Evolutionary conservation across 2,329 filamentous ascomycete species (phyloP).

Genomic region (Hymenoscyphus scutula): DNA sequence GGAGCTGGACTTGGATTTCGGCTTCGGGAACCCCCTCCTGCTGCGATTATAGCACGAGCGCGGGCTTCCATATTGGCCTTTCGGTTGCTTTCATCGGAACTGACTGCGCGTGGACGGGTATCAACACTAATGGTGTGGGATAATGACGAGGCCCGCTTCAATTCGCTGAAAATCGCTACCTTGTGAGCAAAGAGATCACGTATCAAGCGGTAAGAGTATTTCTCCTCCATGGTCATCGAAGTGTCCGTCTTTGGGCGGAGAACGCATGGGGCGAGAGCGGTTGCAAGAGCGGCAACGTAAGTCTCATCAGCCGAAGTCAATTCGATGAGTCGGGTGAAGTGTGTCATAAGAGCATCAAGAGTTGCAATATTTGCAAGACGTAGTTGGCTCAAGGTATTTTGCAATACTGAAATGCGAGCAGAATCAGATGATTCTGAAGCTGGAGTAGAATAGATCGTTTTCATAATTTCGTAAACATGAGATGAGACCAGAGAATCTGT

Average conservation of each 20-base stretch:
- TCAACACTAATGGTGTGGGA: conserved; percentile 62
- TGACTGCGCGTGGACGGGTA: conserved; percentile 74
- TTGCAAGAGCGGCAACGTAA: conserved; percentile 74
- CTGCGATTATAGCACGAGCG: conserved; percentile 70
- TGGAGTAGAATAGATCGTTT: conserved; percentile 89
- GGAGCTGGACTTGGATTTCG: conserved; percentile 73
- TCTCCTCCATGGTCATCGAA: conserved; percentile 92
- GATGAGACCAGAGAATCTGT: conserved; percentile 96
- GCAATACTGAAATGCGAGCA: conserved; percentile 82
- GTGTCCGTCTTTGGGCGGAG: conserved; percentile 84
- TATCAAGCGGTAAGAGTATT: conserved; percentile 84
- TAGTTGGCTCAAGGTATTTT: conserved; percentile 92
- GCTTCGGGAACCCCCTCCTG: conserved; percentile 55
- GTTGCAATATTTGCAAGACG: conserved; percentile 97
- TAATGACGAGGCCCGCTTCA: conserved; percentile 82
- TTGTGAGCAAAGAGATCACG: conserved; percentile 93
- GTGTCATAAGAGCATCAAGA: conserved; percentile 96
- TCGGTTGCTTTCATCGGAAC: conserved; percentile 92
- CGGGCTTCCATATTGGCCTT: conserved; percentile 93
- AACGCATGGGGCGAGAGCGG: conserved; percentile 77
- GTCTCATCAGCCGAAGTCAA: conserved; percentile 91
- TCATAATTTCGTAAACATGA: conserved; percentile 97
- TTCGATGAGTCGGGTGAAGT: conserved; percentile 95
- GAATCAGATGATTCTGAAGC: conserved; percentile 73
- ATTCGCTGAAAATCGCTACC: conserved; percentile 88